Evolutionary conservation across 2,329 filamentous ascomycete genomes (phyloP).

Genomic region (Pseudovirgaria hyperparasitica): DNA sequence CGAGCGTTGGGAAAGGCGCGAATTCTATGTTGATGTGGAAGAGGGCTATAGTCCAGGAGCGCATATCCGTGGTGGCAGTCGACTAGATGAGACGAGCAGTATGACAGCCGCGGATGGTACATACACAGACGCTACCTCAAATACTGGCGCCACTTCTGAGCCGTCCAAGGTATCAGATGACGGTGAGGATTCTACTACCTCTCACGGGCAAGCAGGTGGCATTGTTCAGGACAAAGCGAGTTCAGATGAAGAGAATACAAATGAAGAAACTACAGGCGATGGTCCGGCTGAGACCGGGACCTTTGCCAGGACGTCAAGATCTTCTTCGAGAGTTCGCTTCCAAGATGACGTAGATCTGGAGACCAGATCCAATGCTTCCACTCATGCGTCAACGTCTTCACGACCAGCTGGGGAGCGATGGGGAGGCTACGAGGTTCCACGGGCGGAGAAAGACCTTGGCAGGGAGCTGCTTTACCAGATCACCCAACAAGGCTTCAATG

Average conservation of each 20-base stretch:
- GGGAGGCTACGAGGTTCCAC: constrained; percentile 67
- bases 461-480: constrained; percentile 86
- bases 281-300: constrained; percentile 4
- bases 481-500: constrained; percentile 85
- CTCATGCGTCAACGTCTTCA: constrained; percentile 62
- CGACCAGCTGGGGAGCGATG: constrained; percentile 54
- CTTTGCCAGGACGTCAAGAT: constrained; percentile 42
- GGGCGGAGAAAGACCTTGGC: constrained; percentile 69
- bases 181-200: constrained; percentile 5
- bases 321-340: constrained; percentile 69
- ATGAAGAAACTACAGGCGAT: constrained; percentile 1
- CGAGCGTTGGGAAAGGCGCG: constrained; percentile 63
- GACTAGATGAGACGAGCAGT: background rate
- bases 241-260: constrained; percentile 4
- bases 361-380: constrained; percentile 53
- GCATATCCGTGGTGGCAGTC: background rate
- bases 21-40: constrained; percentile 77
- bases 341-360: constrained; percentile 61
- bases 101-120: too few species aligned
- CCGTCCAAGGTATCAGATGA: constrained; percentile 13
- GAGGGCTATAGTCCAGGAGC: constrained; percentile 43
- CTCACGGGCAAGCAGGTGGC: background rate
- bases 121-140: too few species aligned
- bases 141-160: too few species aligned
- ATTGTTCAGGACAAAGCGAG: constrained; percentile 5